These are phyloP conservation scores for Auriscalpium microsporum DNA, from an alignment of 768 basidiomycete genomes.

Conservation along the genomic window DNA sequence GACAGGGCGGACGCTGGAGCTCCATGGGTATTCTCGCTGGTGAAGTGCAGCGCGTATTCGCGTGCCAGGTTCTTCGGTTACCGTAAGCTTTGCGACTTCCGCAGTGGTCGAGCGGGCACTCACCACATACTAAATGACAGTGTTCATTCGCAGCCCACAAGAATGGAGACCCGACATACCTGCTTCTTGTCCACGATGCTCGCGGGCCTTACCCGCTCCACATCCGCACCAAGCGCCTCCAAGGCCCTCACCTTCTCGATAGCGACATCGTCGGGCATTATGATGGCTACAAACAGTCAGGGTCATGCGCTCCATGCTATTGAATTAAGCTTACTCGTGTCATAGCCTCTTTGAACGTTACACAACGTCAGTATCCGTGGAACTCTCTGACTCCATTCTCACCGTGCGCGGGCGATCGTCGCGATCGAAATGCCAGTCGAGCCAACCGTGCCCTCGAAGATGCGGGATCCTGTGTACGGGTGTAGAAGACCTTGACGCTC, in stretches of 20 bases:
- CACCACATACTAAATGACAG: constrained; percentile 22
- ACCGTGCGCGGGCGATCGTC: constrained; percentile 85
- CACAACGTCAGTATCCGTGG: background rate
- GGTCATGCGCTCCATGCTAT: background rate
- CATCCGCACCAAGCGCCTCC: constrained; percentile 76
- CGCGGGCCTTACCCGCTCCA: constrained; percentile 84
- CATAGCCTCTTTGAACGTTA: constrained; percentile 59
- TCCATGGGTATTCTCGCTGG: constrained; percentile 28
- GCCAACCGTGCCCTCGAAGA: constrained; percentile 96
- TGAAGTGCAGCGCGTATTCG: constrained; percentile 69
- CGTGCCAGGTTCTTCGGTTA: constrained; percentile 73
- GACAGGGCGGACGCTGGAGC: background rate
- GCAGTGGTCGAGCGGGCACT: constrained; percentile 18
- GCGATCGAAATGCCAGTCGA: constrained; percentile 96
- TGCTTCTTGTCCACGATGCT: constrained; percentile 97
- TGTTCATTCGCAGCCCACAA: constrained; percentile 3
- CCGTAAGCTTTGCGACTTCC: background rate
- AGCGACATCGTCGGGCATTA: constrained; percentile 85
- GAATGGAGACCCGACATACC: constrained; percentile 31
- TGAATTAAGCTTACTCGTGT: constrained; percentile 47
- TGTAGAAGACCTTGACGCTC: constrained; percentile 74
- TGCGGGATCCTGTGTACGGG: constrained; percentile 82
- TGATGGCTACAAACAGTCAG: constrained; percentile 49
- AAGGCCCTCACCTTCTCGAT: constrained; percentile 87
- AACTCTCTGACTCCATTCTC: constrained; percentile 12